Percentiles rank a stretch among this genome's conserved stretches.
Conservation (phyloP, 257 asterid genomes). For the Leonotis leonurus region DNA sequence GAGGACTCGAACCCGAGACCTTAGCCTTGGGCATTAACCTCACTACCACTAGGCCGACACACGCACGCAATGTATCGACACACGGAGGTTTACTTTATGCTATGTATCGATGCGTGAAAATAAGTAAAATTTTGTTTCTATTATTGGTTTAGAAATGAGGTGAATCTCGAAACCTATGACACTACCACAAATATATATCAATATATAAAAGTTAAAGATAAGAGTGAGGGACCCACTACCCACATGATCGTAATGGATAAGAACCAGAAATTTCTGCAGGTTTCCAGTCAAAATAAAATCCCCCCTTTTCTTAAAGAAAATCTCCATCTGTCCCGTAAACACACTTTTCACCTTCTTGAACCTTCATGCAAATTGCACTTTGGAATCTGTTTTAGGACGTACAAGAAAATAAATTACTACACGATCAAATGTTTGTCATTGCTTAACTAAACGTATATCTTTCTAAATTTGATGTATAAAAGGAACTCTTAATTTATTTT, state of each 20-base stretch:
- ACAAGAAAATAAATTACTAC: no score
- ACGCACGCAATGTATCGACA: no score
- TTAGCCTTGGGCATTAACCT: no score
- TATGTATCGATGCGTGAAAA: not conserved
- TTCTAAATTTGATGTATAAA: no score
- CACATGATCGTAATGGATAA: not conserved
- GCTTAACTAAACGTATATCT: no score
- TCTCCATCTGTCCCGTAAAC: constrained; percentile 17
- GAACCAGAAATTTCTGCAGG: constrained; percentile 6
- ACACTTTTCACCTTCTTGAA: constrained; percentile 8
- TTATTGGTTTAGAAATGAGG: not conserved
- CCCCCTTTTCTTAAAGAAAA: constrained; percentile 22
- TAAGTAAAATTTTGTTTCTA: not conserved
- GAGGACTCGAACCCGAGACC: no score
- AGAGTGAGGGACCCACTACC: not conserved
- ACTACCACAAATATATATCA: not conserved
- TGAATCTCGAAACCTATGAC: not conserved
- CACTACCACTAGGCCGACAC: no score
- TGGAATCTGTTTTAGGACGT: no score
- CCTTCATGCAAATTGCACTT: not conserved
- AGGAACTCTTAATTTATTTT: no score
- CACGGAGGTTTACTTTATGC: no score
- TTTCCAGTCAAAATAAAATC: constrained; percentile 18
- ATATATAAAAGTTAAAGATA: not conserved
- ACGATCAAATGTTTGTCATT: no score